These are phyloP conservation scores for Phoma sp. DNA, from an alignment of 2,329 filamentous ascomycete genomes.

Conservation along the genomic window DNA sequence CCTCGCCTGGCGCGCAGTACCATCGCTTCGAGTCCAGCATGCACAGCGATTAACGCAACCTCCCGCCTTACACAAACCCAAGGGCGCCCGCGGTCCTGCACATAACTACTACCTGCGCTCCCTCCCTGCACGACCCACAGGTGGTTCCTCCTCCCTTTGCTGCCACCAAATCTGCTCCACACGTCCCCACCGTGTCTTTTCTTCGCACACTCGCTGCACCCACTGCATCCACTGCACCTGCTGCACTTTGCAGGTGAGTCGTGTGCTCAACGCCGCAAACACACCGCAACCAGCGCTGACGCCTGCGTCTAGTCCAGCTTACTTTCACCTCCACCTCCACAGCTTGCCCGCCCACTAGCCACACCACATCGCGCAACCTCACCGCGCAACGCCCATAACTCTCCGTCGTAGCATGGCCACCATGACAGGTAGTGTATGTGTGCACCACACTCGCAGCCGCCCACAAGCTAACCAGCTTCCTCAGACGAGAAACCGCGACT, in stretches of 20 bases:
- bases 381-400: constrained; percentile 17
- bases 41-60: constrained; percentile 43
- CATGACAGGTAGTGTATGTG: constrained; percentile 43
- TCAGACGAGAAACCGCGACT: constrained; percentile 42
- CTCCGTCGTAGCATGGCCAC: constrained; percentile 36
- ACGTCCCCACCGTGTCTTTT: constrained; percentile 32
- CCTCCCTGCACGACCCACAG: constrained; percentile 24
- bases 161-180: constrained; percentile 34
- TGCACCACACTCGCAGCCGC: background rate
- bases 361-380: background rate
- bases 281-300: constrained; percentile 41
- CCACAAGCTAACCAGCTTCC: constrained; percentile 1
- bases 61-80: constrained; percentile 40
- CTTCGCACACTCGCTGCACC: constrained; percentile 23
- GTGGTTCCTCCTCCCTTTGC: constrained; percentile 32
- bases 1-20: constrained; percentile 46
- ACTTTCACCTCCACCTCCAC: constrained; percentile 13
- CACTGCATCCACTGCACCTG: constrained; percentile 8
- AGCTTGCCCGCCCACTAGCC: background rate
- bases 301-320: constrained; percentile 40
- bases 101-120: constrained; percentile 41
- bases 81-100: constrained; percentile 34
- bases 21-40: constrained; percentile 49
- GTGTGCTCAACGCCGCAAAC: constrained; percentile 18
- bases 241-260: constrained; percentile 25